These are phyloP conservation scores for Rhododendron mucronatum DNA, from an alignment of 148 eudicot species.

Conservation along the genomic window DNA sequence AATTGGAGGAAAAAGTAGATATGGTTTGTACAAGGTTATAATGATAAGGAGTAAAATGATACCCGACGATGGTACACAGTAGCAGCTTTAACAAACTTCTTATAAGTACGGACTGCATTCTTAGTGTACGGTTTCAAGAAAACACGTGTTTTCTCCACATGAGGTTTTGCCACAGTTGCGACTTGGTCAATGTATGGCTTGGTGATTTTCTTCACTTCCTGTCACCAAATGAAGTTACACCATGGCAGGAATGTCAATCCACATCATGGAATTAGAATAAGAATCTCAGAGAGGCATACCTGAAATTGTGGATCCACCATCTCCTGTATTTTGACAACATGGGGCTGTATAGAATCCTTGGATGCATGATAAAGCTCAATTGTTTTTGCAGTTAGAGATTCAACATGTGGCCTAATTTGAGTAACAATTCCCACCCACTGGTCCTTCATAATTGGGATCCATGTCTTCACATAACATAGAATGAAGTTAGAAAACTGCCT, in stretches of 20 bases:
- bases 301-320: conserved; percentile 56
- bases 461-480: conserved; percentile 40
- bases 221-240: conserved; percentile 13
- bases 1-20: neutral
- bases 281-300: conserved; percentile 31
- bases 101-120: conserved; percentile 44
- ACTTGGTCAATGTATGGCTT: conserved; percentile 63
- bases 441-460: conserved; percentile 53
- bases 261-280: neutral
- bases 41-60: conserved; percentile 1
- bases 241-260: neutral
- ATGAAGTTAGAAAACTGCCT: neutral
- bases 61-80: conserved; percentile 58
- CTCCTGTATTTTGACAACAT: conserved; percentile 43
- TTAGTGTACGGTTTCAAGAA: conserved; percentile 57
- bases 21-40: neutral
- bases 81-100: conserved; percentile 41
- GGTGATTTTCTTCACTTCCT: conserved; percentile 59
- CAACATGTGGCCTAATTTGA: conserved; percentile 40
- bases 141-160: conserved; percentile 52
- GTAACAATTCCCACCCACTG: conserved; percentile 41
- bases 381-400: conserved; percentile 36
- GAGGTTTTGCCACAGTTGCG: conserved; percentile 58
- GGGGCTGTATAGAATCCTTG: conserved; percentile 44
- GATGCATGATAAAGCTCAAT: conserved; percentile 48